phyloP scores from a whole-genome alignment of 306 rosid genomes.

The Gastrolobium villosum region DNA sequence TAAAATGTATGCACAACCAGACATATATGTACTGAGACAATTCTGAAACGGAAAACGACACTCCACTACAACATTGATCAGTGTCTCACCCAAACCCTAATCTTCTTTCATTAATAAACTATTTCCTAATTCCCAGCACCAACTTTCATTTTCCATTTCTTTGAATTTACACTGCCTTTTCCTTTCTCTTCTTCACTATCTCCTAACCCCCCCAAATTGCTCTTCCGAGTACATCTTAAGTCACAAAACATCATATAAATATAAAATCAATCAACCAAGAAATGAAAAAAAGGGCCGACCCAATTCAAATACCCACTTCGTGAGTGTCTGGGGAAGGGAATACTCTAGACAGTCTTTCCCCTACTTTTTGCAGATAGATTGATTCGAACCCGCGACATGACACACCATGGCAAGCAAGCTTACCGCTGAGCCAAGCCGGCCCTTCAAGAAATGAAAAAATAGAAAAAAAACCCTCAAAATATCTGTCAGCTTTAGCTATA shows the following conservation, averaged over 20 bases:
- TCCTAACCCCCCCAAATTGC: conserved; percentile 11
- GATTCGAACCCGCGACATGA: no score
- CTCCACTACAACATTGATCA: conserved; percentile 70
- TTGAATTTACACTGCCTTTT: conserved; percentile 28
- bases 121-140: not conserved
- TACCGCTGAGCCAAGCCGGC: no score
- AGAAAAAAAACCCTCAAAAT: not conserved
- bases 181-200: conserved; percentile 19
- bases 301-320: no score
- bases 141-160: conserved; percentile 17
- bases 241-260: conserved; percentile 31
- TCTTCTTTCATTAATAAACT: conserved; percentile 41
- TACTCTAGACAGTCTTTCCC: no score
- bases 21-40: conserved; percentile 57
- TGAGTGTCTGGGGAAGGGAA: no score
- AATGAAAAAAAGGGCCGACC: not conserved
- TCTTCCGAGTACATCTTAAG: conserved; percentile 17
- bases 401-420: no score
- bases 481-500: not conserved
- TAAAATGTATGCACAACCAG: conserved; percentile 61
- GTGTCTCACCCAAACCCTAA: conserved; percentile 54
- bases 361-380: no score
- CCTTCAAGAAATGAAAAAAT: not conserved
- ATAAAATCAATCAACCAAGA: conserved; percentile 16
- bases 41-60: conserved; percentile 78